Conservation (phyloP, 2,329 filamentous ascomycete genomes). For the Dothiorella sarmentorum region DNA sequence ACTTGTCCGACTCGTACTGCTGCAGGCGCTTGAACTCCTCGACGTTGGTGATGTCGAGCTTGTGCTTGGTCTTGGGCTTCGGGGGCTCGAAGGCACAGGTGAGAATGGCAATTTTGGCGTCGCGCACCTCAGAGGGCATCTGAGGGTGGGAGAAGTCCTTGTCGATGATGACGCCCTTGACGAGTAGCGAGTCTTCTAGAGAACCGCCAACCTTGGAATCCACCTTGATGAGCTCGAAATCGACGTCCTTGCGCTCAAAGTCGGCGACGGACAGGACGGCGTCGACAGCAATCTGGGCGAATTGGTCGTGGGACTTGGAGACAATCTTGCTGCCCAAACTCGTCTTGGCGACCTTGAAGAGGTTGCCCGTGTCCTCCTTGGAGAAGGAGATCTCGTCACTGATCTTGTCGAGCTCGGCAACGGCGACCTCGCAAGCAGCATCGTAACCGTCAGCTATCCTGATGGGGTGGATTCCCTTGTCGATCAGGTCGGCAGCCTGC, state of each 20-base stretch:
- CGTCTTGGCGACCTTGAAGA: slow-evolving; percentile 92
- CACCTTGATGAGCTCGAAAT: slow-evolving; percentile 99
- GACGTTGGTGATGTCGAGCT: slow-evolving; percentile 93
- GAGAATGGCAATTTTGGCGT: slow-evolving; percentile 95
- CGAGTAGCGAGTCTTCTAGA: slow-evolving; percentile 87
- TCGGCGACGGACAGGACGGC: slow-evolving; percentile 96
- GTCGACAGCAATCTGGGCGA: slow-evolving; percentile 94
- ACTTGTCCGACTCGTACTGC: slow-evolving; percentile 92
- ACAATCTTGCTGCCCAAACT: slow-evolving; percentile 98
- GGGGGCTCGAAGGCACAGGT: slow-evolving; percentile 98
- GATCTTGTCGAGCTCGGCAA: slow-evolving; percentile 87
- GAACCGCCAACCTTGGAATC: slow-evolving; percentile 96
- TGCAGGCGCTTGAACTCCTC: slow-evolving; percentile 99
- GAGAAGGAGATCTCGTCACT: slow-evolving; percentile 87
- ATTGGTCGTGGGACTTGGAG: slow-evolving; percentile 97
- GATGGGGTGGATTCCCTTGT: slow-evolving; percentile 99
- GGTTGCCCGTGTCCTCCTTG: slow-evolving; percentile 74
- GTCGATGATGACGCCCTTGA: slow-evolving; percentile 97
- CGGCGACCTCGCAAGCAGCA: slow-evolving; percentile 93
- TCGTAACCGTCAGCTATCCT: slow-evolving; percentile 98
- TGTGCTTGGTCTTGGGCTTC: slow-evolving; percentile 99
- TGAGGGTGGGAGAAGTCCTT: slow-evolving; percentile 99
- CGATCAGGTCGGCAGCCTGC: slow-evolving; percentile 94
- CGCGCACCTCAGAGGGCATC: slow-evolving; percentile 92
- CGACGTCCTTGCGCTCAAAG: slow-evolving; percentile 91